phyloP scores from a whole-genome alignment of 106 monocot genomes.

The Apostasia shenzhenica region DNA sequence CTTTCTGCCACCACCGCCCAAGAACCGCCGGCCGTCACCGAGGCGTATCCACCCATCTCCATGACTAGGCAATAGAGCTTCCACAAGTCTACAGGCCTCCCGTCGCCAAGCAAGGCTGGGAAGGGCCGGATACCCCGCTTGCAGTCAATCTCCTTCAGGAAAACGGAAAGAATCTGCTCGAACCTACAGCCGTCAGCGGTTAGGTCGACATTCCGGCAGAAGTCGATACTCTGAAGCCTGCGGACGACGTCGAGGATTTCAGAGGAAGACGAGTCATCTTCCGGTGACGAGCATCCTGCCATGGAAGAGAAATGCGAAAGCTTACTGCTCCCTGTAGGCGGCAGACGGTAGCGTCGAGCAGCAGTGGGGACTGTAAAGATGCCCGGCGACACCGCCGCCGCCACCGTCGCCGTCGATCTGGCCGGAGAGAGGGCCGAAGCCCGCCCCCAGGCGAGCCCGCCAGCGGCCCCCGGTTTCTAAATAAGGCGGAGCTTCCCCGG shows the following conservation, averaged over 20 bases:
- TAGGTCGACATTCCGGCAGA: constrained; percentile 35
- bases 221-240: constrained; percentile 49
- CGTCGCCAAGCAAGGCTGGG: constrained; percentile 44
- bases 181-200: constrained; percentile 16
- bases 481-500: not conserved
- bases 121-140: constrained; percentile 28
- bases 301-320: constrained; percentile 5
- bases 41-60: constrained; percentile 35
- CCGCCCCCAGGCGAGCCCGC: not conserved
- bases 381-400: not conserved
- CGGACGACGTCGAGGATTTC: constrained; percentile 32
- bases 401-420: not conserved
- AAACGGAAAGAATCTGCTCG: constrained; percentile 35
- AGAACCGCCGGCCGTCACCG: constrained; percentile 18
- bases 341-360: not conserved
- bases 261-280: constrained; percentile 3
- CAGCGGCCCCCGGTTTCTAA: not conserved
- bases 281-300: constrained; percentile 17
- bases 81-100: constrained; percentile 36
- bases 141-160: constrained; percentile 33
- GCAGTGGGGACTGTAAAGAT: too few relatives aligned
- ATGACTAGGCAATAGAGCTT: constrained; percentile 31
- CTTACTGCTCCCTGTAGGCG: not conserved
- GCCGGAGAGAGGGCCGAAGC: not conserved
- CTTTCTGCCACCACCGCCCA: constrained; percentile 40